Conservation (phyloP, 805 yeast species). For the Metschnikowia matae region DNA sequence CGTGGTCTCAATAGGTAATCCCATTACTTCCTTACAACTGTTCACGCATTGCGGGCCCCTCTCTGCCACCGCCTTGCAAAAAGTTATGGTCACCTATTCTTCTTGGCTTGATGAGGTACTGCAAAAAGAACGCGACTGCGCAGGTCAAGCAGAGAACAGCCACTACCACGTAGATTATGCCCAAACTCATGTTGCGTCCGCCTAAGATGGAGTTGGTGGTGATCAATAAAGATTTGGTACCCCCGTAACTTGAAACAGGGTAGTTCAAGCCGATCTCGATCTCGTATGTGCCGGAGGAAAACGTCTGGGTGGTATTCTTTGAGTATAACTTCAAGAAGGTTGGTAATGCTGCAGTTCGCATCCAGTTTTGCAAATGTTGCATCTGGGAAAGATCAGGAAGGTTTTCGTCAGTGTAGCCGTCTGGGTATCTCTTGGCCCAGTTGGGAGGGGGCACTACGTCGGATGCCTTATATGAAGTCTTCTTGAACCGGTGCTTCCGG, state of each 20-base stretch:
- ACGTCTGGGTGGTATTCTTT: constrained; percentile 56
- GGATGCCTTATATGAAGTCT: constrained; percentile 59
- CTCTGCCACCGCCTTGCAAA: constrained; percentile 26
- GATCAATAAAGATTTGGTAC: constrained; percentile 78
- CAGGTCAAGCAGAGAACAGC: constrained; percentile 73
- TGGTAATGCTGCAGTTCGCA: constrained; percentile 94
- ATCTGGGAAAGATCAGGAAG: constrained; percentile 70
- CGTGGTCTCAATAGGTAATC: too few relatives aligned
- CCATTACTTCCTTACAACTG: constrained; percentile 11
- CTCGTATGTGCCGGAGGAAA: constrained; percentile 66
- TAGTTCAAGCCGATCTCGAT: constrained; percentile 69
- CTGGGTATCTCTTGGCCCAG: constrained; percentile 75
- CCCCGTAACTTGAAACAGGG: constrained; percentile 80
- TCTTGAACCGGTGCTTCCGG: constrained; percentile 58
- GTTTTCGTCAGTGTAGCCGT: constrained; percentile 83
- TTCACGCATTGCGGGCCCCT: constrained; percentile 19
- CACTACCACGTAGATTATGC: constrained; percentile 79
- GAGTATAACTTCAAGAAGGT: constrained; percentile 80
- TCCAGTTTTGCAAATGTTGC: constrained; percentile 94
- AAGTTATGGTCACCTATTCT: constrained; percentile 77
- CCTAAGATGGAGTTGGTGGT: constrained; percentile 84
- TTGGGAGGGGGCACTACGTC: constrained; percentile 93
- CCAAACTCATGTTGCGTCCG: constrained; percentile 80
- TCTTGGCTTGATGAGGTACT: constrained; percentile 81
- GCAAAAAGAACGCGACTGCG: constrained; percentile 71